These are phyloP conservation scores for Kwoniella europaea DNA, from an alignment of 768 basidiomycete genomes.

Conservation along the genomic window DNA sequence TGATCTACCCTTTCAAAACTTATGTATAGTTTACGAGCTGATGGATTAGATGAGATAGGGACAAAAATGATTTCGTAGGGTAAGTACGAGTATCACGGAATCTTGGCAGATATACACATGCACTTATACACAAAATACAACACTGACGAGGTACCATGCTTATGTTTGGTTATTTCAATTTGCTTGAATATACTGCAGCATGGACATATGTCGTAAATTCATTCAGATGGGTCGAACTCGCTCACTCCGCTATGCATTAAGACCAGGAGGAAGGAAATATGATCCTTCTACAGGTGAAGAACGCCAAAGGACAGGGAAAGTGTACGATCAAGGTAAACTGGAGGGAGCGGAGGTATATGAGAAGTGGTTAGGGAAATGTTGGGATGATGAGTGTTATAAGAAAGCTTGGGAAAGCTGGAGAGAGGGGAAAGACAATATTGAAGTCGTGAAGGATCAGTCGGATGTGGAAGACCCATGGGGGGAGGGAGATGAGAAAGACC, in stretches of 20 bases:
- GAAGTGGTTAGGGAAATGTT: slow-evolving; percentile 37
- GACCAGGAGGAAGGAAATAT: slow-evolving; percentile 53
- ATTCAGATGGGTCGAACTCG: slow-evolving; percentile 56
- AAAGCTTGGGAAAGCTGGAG: slow-evolving; percentile 41
- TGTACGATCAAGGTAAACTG: slow-evolving; percentile 51
- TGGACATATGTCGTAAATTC: slow-evolving; percentile 56
- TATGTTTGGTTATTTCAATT: neutral
- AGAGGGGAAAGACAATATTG: slow-evolving; percentile 10
- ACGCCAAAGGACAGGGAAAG: slow-evolving; percentile 48
- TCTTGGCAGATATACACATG: neutral
- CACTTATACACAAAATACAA: too few relatives aligned
- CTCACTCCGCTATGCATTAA: slow-evolving; percentile 54
- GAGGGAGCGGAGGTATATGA: slow-evolving; percentile 50
- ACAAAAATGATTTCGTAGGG: slow-evolving; percentile 43
- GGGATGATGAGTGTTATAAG: slow-evolving; percentile 45
- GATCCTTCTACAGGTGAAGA: slow-evolving; percentile 30
- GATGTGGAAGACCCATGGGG: neutral
- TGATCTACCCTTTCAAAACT: neutral
- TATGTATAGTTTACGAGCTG: neutral
- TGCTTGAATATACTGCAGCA: slow-evolving; percentile 20
- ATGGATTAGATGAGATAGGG: neutral
- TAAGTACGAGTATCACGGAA: slow-evolving; percentile 10
- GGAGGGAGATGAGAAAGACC: too few relatives aligned
- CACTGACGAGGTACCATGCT: too few relatives aligned
- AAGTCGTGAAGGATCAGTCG: neutral